Base-by-base conservation (phyloP, 2,329 filamentous ascomycete species). In the Elsinoe perseae region DNA sequence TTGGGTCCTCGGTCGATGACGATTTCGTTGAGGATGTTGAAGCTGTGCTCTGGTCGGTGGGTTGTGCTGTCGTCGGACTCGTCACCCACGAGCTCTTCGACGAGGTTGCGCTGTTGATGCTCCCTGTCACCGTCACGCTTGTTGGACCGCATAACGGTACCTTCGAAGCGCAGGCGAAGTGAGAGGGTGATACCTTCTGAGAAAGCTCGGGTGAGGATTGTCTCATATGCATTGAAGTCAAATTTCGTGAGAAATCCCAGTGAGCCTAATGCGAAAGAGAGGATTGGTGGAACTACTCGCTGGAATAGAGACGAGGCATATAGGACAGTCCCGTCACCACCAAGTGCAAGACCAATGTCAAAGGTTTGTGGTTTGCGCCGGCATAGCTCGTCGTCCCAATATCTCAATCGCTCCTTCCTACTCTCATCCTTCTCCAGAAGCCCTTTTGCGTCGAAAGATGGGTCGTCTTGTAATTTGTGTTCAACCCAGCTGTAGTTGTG, bases 271-370 rank as follows among this genome's bases (percentile, higher is more conserved):
- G 90, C 82, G 69, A 98, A 97, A 59, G 89, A 92, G 60, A 98
- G 76, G 0, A 96, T 89, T 0, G 93, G 93, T 4, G 93, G 93
- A 0, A 97, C 92, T 46, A 97, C 87, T 40, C 88, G 83, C 73
- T 98, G 93, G 69, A 98, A 98, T 1, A 98, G 77, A 91, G 92
- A 97, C 66, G 89, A 95, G 3, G 92, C 88, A 67, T 95, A 97
- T 9, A 98, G 76, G 5, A 98, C 92, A 0, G 93, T 98, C n/a
- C 93, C 93, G 68, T 98, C 93, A 10, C 93, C 93, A 53, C 74
- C 68, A 65, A 80, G 73, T 0, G 92, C 95, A 46, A 98, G 82
- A 53, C 95, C 85, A 66, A 98, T 95, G 71, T 98, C 93, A 67
- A 97, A 96, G 0, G 83, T 86, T 64, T 95, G 89, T 3, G 92